phyloP scores from a whole-genome alignment of 1,139 yeast species.

The Taphrina pruni region DNA sequence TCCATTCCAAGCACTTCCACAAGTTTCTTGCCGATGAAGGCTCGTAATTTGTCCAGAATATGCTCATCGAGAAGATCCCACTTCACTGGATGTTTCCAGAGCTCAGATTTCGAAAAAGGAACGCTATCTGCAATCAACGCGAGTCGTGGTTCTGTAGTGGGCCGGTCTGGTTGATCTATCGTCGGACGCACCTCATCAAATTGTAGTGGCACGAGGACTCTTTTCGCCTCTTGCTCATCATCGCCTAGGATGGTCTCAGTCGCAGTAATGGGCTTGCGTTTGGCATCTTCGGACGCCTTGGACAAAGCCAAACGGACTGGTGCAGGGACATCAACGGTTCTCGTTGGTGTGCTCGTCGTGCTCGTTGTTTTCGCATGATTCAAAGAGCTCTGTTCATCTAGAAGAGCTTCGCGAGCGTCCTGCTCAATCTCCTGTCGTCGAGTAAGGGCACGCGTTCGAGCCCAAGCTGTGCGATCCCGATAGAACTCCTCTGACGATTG shows the following conservation, averaged over 20 bases:
- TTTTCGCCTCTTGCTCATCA: conserved; percentile 43
- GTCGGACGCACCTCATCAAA: conserved; percentile 26
- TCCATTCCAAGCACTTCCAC: conserved; percentile 52
- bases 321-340: conserved; percentile 6
- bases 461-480: conserved; percentile 51
- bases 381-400: conserved; percentile 44
- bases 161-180: neutral
- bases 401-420: conserved; percentile 46
- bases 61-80: conserved; percentile 50
- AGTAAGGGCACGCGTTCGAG: conserved; percentile 48
- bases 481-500: conserved; percentile 49
- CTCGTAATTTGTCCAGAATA: conserved; percentile 47
- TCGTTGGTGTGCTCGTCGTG: neutral
- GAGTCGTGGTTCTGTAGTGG: conserved; percentile 20
- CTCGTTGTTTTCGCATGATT: neutral
- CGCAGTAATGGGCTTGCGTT: conserved; percentile 14
- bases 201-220: conserved; percentile 38
- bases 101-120: conserved; percentile 47
- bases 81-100: conserved; percentile 48
- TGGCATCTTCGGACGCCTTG: conserved; percentile 27
- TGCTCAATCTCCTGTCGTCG: conserved; percentile 49
- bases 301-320: conserved; percentile 36
- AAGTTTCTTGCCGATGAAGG: conserved; percentile 49
- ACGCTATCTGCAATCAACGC: conserved; percentile 30
- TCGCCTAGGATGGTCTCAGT: conserved; percentile 41